These are phyloP conservation scores for Spergularia azorica DNA, from an alignment of 179 eudicot genomes.

Conservation along the genomic window DNA sequence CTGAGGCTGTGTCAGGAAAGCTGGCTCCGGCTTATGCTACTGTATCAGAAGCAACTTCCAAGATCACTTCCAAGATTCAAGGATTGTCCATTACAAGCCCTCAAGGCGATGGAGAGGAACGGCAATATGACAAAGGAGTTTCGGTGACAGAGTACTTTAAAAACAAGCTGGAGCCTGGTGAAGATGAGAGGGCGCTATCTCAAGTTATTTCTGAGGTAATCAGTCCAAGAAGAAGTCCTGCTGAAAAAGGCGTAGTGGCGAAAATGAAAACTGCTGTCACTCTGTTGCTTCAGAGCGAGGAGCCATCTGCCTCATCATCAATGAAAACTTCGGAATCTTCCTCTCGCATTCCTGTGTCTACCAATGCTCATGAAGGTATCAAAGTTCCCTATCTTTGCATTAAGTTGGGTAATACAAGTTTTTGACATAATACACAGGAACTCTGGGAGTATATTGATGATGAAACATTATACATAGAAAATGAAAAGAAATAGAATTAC, in stretches of 20 bases:
- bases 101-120: constrained; percentile 13
- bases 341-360: constrained; percentile 41
- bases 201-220: constrained; percentile 74
- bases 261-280: constrained; percentile 71
- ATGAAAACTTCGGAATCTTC: constrained; percentile 26
- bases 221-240: constrained; percentile 49
- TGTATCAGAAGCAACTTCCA: constrained; percentile 47
- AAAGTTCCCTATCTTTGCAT: background rate
- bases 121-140: constrained; percentile 58
- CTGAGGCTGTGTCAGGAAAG: constrained; percentile 41
- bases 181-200: constrained; percentile 76
- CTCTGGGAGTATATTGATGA: background rate
- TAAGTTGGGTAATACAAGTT: background rate
- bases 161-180: constrained; percentile 81
- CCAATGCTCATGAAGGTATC: constrained; percentile 51
- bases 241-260: constrained; percentile 64
- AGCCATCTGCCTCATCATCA: constrained; percentile 22
- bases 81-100: constrained; percentile 32
- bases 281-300: constrained; percentile 40
- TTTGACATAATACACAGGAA: too few species aligned
- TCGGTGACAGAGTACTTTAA: constrained; percentile 74
- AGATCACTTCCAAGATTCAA: constrained; percentile 48
- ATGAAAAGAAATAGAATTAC: background rate
- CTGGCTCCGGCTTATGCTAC: constrained; percentile 49
- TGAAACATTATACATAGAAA: background rate